Base-by-base conservation (phyloP, 768 basidiomycete species). In the Phylloporus arenicola region DNA sequence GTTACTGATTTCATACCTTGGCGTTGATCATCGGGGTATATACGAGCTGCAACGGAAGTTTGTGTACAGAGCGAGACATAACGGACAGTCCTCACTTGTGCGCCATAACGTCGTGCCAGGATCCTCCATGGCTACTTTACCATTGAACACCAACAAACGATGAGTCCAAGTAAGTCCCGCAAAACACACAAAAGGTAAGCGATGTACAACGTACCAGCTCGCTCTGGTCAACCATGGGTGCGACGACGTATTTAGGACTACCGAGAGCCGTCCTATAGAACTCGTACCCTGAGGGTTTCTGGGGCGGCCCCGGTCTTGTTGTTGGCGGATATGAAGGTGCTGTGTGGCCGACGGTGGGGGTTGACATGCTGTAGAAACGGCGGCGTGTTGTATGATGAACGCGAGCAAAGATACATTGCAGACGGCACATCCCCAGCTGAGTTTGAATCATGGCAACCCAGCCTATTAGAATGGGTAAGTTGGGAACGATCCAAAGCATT, bases 21-120 rank as follows among this genome's bases (percentile, higher is more conserved):
- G 93, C 91, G 55, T 95, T 91, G 60, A 99, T 96, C 96, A 99
- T 99, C 16, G 96, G 96, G 0, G 94, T 93, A 64, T 96, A 98
- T n/a, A 82, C 78, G 19, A 97, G 77, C 82, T 93, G 61, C 40
- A 16, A 30, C 11, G 9, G 3, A 30, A 3, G 17, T 51, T n/a
- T 12, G n/a, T 22, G 30, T 19, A 12, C 16, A 11, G 4, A 17
- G 12, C 19, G 9, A 10, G 3, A 20, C 3, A 13, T 10, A 3
- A n/a, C 14, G n/a, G 25, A 52, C 44, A 53, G 54, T 31, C 8
- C 49, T 43, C 52, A 88, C 88, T 68, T 92, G 82, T 27, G 85
- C 86, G 25, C 90, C 90, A 62, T 93, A 89, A 50, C 82, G 73
- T 51, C 93, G 76, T 7, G 88, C 88, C 22, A 97, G 72, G 51